Conservation (phyloP, 164 flowering plant genomes). For the Magnolia changhungtana region DNA sequence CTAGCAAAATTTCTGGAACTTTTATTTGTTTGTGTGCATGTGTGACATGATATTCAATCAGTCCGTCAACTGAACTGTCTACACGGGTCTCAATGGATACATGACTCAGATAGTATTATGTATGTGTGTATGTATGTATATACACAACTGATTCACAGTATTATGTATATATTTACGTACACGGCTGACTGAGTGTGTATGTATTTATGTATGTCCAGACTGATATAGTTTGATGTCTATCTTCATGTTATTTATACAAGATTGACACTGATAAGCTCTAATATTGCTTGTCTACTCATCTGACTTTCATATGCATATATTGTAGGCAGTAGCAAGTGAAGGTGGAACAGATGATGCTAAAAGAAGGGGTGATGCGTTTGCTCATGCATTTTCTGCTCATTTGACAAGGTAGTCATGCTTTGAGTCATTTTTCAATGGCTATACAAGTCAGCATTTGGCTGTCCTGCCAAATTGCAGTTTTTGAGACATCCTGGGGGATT, state of each 20-base stretch:
- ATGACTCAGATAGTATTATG: too few relatives aligned
- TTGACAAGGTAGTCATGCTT: constrained; percentile 57
- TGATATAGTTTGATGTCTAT: constrained; percentile 3
- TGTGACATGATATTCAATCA: too few relatives aligned
- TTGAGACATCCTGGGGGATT: not conserved
- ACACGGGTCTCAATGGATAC: too few relatives aligned
- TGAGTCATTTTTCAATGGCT: not conserved
- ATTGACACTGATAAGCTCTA: not conserved
- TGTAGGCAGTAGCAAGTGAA: constrained; percentile 98
- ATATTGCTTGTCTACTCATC: constrained; percentile 1
- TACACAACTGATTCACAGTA: too few relatives aligned
- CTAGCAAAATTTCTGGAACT: too few relatives aligned
- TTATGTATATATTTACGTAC: not conserved
- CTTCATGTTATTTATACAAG: not conserved
- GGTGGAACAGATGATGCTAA: constrained; percentile 99
- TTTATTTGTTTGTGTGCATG: too few relatives aligned
- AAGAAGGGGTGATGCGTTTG: constrained; percentile 98
- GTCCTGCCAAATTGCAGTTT: not conserved
- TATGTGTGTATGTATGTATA: too few relatives aligned
- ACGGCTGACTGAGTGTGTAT: not conserved
- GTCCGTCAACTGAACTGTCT: too few relatives aligned
- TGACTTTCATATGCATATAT: constrained; percentile 9
- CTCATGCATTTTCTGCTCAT: constrained; percentile 97
- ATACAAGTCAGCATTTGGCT: not conserved
- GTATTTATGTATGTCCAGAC: too few relatives aligned